A percentile compares a stretch with the other conserved stretches of the same genome.
phyloP scores from a whole-genome alignment of 345 rosid species.

The Microcos paniculata region DNA sequence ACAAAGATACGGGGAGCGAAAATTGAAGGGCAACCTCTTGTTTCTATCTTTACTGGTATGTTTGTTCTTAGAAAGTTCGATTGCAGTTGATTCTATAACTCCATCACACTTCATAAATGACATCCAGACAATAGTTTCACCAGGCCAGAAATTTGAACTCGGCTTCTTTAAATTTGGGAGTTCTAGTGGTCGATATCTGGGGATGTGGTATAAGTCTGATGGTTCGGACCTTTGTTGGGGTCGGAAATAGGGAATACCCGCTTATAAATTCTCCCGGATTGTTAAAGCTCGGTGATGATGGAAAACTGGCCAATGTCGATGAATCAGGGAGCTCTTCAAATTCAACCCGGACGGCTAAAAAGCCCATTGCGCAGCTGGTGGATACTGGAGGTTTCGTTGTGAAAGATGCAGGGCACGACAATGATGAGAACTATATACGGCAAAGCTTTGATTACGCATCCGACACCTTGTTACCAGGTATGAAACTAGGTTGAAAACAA shows the following conservation, averaged over 20 bases:
- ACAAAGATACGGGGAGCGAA: conserved; percentile 1
- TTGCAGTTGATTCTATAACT: conserved; percentile 27
- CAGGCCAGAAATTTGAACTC: conserved; percentile 31
- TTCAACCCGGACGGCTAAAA: neutral
- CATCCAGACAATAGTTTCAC: conserved; percentile 31
- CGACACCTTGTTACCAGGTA: conserved; percentile 42
- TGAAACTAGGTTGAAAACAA: conserved; percentile 49
- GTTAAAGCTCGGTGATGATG: conserved; percentile 27
- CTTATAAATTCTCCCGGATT: conserved; percentile 7
- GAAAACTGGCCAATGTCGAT: conserved; percentile 17
- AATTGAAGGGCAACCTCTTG: conserved; percentile 3
- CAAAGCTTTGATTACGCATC: conserved; percentile 54
- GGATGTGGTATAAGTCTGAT: conserved; percentile 45
- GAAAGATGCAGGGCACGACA: conserved; percentile 19
- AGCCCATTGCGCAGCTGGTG: neutral
- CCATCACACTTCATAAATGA: neutral
- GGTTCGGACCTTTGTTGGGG: conserved; percentile 38
- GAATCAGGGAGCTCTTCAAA: conserved; percentile 5
- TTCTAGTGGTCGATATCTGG: conserved; percentile 26
- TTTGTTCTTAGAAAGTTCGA: neutral
- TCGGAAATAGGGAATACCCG: conserved; percentile 32
- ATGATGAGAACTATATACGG: conserved; percentile 33
- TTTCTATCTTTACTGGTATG: neutral
- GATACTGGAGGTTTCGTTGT: conserved; percentile 41
- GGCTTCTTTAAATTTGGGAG: conserved; percentile 34